Evolutionary conservation across 306 rosid genomes (phyloP), one percentile per base, ranked within the genome.

Genomic region (Rosa persica): DNA sequence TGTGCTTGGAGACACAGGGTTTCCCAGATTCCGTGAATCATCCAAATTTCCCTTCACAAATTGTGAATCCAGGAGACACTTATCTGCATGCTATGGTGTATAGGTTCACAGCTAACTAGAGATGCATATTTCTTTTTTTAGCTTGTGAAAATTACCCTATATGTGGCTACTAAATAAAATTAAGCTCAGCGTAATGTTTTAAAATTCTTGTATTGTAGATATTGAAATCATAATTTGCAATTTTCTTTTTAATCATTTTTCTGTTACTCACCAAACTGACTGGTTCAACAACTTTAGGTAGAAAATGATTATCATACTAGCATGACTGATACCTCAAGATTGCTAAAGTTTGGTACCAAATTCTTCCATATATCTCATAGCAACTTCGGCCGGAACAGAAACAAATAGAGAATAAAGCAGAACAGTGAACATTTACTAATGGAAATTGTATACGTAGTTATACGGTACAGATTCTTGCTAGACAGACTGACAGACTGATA

Each of bases 1-100:
- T 89, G 46, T 83, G 86, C 74, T 79, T 90, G 88, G 93, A 89
- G 79, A 86, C 93, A 30, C 92, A 90, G 23, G 95, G 93, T 3
- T 92, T 87, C 46, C 94, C 93, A 0, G 88, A 87, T 79, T 71
- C 94, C 5, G 88, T 90, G 11, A 90, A 92, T 61, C 39, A 71
- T 17, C 89, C 84, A 0, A 69, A 78, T 48, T 92, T 92, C 73
- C 97, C 97, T 12, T 84, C 90, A 0, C 89, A 87, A 78, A 81
- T 87, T 72, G 83, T 92, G 19, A 65, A 74, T 4, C 92, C 92
- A 0, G 92, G 94, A 48, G 79, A 92, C 78, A 82, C 19, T 44
- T 89, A 88, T 20, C n/a, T 75, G 66, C 97, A 89, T 73, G 22
- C 19, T 36, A 87, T 92, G 97, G 79, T 89, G 46, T 88, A 82